Evolutionary conservation across 805 yeast species (phyloP), one percentile per base, ranked within the genome.

Genomic region (Wickerhamomyces sydowiorum): DNA sequence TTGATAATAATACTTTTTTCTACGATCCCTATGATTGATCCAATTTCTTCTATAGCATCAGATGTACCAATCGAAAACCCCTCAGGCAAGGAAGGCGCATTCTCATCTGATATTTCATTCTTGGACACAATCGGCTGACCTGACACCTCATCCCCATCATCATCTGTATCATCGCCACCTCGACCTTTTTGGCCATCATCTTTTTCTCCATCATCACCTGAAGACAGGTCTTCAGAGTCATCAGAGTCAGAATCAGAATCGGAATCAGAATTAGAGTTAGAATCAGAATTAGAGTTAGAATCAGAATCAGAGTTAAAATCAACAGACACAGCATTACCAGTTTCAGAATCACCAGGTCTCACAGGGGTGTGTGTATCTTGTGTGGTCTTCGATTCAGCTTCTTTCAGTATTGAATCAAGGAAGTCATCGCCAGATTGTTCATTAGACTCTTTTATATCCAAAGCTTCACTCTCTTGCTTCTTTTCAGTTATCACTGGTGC

Each of bases 71-170:
- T 72, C 13, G 53, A 56, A 49, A 82, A 86, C 42, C 73, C 86
- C 12, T 70, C 76, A 0, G 96, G 95, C 2, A 91, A 60, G 19
- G 65, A 64, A 0, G 84, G 82, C 0, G 88, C 83, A 1, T 65
- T 67, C 52, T 82, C 96, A 40, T 86, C 88, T 0, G 64, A 50
- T 2, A 81, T 61, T 55, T 91, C 98, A 57, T 91, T 83, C 45
- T 80, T 82, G 1, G 97, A 88, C 24, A 68, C 60, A 19, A 91
- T 85, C 1, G 96, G 95, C 0, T 37, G 51, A n/a, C 42, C 52
- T 19, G 55, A 57, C 2, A 45, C 53, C 3, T 45, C 56, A 3
- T 50, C 56, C 17, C 50, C 47, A 3, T 37, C 47, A 14, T 28
- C 44, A 10, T 44, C n/a, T n/a, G n/a, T n/a, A n/a, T n/a, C n/a